These are phyloP conservation scores for Paxillus rubicundulus DNA, from an alignment of 768 basidiomycete genomes.

Conservation along the genomic window DNA sequence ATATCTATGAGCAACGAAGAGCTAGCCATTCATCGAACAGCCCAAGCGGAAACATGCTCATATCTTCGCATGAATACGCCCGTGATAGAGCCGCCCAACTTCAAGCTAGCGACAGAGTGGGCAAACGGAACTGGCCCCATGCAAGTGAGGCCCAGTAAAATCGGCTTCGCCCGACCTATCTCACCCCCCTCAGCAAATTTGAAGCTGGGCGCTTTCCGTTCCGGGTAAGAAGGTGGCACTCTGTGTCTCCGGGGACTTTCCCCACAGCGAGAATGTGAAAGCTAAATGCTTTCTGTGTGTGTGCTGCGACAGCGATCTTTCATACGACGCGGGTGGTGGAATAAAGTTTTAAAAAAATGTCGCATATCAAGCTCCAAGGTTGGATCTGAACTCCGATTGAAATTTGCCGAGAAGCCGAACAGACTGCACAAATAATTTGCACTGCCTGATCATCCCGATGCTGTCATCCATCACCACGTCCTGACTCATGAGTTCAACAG, in stretches of 20 bases:
- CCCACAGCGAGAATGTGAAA: conserved; percentile 68
- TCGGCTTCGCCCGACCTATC: conserved; percentile 49
- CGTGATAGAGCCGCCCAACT: conserved; percentile 35
- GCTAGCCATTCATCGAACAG: conserved; percentile 38
- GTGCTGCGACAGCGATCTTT: conserved; percentile 87
- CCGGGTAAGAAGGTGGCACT: conserved; percentile 51
- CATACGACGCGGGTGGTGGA: conserved; percentile 47
- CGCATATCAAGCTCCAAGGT: conserved; percentile 1
- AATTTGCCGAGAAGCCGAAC: neutral
- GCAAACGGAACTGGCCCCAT: conserved; percentile 39
- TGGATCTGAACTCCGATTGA: conserved; percentile 22
- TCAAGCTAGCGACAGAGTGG: conserved; percentile 56
- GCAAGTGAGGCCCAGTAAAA: conserved; percentile 31
- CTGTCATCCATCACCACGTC: neutral
- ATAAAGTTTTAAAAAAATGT: conserved; percentile 25
- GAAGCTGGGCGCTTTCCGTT: conserved; percentile 72
- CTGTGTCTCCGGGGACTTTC: conserved; percentile 94
- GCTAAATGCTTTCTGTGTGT: conserved; percentile 58
- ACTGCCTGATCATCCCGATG: neutral
- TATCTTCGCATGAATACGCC: conserved; percentile 70
- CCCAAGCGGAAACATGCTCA: conserved; percentile 59
- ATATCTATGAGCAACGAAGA: conserved; percentile 77
- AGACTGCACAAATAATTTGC: neutral
- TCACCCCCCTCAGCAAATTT: conserved; percentile 65
- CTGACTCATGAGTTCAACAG: neutral